Evolutionary conservation across 1,139 yeast genomes (phyloP).

Genomic region (Candida tetrigidarum): DNA sequence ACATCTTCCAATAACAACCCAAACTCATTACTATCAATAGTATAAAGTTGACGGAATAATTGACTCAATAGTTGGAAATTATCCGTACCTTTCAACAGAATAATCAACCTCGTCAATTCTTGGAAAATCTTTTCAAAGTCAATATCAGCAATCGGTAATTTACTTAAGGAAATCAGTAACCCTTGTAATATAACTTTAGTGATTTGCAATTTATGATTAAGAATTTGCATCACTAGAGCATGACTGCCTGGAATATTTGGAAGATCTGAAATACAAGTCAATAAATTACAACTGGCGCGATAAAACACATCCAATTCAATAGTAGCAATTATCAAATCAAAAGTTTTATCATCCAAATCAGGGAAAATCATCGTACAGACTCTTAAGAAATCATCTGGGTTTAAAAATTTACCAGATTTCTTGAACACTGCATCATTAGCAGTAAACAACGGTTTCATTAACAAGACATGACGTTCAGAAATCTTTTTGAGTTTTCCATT

Average conservation of each 20-base stretch:
- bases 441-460: constrained; percentile 34
- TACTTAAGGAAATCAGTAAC: constrained; percentile 29
- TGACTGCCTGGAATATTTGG: constrained; percentile 36
- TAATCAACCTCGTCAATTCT: constrained; percentile 37
- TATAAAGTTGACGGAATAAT: constrained; percentile 33
- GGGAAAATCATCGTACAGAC: constrained; percentile 33
- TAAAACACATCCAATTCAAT: constrained; percentile 33
- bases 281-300: constrained; percentile 29
- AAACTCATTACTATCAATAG: constrained; percentile 35
- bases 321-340: constrained; percentile 27
- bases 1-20: constrained; percentile 29
- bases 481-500: constrained; percentile 26
- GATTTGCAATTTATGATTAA: constrained; percentile 34
- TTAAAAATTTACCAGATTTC: constrained; percentile 29
- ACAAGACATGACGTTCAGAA: constrained; percentile 32
- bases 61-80: constrained; percentile 28
- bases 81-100: constrained; percentile 36
- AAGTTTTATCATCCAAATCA: constrained; percentile 26
- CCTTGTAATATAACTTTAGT: constrained; percentile 33
- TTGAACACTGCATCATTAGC: constrained; percentile 30
- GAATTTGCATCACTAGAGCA: constrained; percentile 40
- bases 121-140: constrained; percentile 32
- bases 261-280: constrained; percentile 36
- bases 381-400: constrained; percentile 39
- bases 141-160: constrained; percentile 39